These are phyloP conservation scores for Agrocybe praecox DNA, from an alignment of 768 basidiomycete species.

Conservation along the genomic window DNA sequence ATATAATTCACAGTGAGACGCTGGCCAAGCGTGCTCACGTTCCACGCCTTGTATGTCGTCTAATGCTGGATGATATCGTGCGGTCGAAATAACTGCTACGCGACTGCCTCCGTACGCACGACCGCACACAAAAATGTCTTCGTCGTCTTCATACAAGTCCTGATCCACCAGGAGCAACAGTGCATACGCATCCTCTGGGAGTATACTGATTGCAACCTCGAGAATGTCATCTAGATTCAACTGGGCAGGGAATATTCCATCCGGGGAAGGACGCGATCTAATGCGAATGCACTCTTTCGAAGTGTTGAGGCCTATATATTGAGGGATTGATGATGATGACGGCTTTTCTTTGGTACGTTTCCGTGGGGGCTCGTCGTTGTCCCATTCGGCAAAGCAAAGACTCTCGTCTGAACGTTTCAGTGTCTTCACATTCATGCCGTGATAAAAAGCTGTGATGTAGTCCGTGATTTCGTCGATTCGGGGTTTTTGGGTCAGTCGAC, in stretches of 20 bases:
- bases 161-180: slow-evolving; percentile 34
- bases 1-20: slow-evolving; percentile 33
- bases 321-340: slow-evolving; percentile 14
- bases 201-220: slow-evolving; percentile 33
- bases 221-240: slow-evolving; percentile 39
- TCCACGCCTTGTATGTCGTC: slow-evolving; percentile 30
- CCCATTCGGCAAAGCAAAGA: slow-evolving; percentile 29
- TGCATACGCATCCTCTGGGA: slow-evolving; percentile 37
- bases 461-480: slow-evolving; percentile 25
- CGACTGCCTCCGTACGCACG: slow-evolving; percentile 41
- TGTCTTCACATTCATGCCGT: slow-evolving; percentile 27
- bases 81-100: slow-evolving; percentile 38
- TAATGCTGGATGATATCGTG: slow-evolving; percentile 35
- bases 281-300: slow-evolving; percentile 33
- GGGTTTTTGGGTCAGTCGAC: not conserved
- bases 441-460: slow-evolving; percentile 35
- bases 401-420: slow-evolving; percentile 17
- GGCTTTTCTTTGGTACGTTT: slow-evolving; percentile 10
- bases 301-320: slow-evolving; percentile 31
- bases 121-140: slow-evolving; percentile 39
- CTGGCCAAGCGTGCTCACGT: slow-evolving; percentile 37
- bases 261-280: slow-evolving; percentile 29
- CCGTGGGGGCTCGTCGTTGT: slow-evolving; percentile 8
- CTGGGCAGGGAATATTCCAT: slow-evolving; percentile 28
- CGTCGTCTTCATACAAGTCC: slow-evolving; percentile 35